Evolutionary conservation across 371 early-diverging fungal genomes (phyloP), one percentile per base, ranked within the genome.

Genomic region (Apophysomyces elegans): DNA sequence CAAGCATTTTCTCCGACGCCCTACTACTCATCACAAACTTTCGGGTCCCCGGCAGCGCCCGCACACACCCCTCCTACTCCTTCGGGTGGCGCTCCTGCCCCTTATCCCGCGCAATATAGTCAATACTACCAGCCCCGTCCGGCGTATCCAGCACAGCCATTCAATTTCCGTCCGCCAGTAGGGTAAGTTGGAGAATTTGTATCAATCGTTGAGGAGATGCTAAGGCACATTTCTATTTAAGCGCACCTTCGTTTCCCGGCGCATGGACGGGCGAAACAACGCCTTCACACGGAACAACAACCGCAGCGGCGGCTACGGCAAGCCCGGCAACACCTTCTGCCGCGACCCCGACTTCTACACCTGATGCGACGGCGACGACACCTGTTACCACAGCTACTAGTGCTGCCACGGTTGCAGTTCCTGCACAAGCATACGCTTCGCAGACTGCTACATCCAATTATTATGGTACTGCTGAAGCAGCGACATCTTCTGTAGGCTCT

Each of bases 61-160:
- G 37, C 68, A 56, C 61, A 68, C 46, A 47, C 43, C 36, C 63
- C 65, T 26, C 43, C 67, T 32, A 47, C 63, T 38, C 65, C 61
- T 21, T 32, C 59, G n/a, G 70, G 47, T 60, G 58, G 59, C 36
- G 54, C 45, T n/a, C 64, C 71, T 41, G 59, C 65, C 35, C 59
- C 66, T 18, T 65, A 65, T 63, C 73, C 65, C 43, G 62, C 58
- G 12, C 67, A 66, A 54, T 68, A 68, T 32, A 64, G 65, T 61
- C 74, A 64, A 59, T 74, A 61, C 45, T 76, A 73, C 58, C 77
- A 70, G 62, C 68, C 66, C 26, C 68, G 68, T 44, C 67, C 73
- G 12, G 61, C 64, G 35, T 56, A 54, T 43, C 56, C 65, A 18
- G 60, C 37, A 35, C 70, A 59, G n/a, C 71, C 60, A 1, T 64